Evolutionary conservation across 2,329 filamentous ascomycete species (phyloP), one percentile per base, ranked within the genome.

Genomic region (Massarina eburnea): DNA sequence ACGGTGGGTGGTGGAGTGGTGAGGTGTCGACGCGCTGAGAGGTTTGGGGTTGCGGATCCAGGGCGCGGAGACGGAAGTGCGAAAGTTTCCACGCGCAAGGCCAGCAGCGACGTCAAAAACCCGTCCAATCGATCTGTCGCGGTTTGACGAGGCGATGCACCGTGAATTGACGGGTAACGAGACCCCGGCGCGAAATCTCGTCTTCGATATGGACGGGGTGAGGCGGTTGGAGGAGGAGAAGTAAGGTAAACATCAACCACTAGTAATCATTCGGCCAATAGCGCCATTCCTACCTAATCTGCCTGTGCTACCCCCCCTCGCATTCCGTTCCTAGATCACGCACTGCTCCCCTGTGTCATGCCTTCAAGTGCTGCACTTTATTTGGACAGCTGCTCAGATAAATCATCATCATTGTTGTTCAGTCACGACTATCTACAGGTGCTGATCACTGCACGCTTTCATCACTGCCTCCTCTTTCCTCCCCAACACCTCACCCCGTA

Each of bases 241-340:
- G 45, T 48, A 43, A 63, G 56, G 62, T 67, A 64, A 63, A 68
- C 64, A 67, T 58, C 17, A 55, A 61, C 49, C 45, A 33, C 46
- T 49, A 62, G 62, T 64, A 68, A 61, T 60, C 58, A 57, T 59
- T 59, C 55, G 59, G 52, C 64, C 63, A 67, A 69, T 67, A 61
- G 65, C 61, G 58, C 65, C 59, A 59, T 55, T 42, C 55, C 60
- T 56, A 49, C 55, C 60, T 56, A 49, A 57, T 66, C 58, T 46
- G 58, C 52, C 54, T 58, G 60, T 64, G 49, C 60, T 48, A 64
- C 64, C 53, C 56, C 57, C 38, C 58, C 58, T 62, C 51, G 49
- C 58, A 63, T 61, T 61, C 58, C 57, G 49, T 30, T 35, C 34
- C 35, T 24, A n/a, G 14, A 21, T 32, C 24, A 41, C 27, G 5